Base-by-base conservation (phyloP, 129 eudicot species). In the Flaveria linearis region DNA sequence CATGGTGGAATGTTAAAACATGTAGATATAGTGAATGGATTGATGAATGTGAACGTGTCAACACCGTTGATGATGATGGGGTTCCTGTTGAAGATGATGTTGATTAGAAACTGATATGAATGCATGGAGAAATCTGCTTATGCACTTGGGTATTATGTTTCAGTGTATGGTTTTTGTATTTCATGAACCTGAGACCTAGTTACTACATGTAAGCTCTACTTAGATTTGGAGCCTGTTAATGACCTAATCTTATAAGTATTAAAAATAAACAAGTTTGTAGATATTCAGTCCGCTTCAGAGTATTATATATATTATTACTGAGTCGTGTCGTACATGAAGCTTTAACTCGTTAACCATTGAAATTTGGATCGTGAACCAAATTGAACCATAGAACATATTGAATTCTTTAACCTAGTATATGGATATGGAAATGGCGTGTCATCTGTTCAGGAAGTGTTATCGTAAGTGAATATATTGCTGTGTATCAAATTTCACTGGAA, bases 11-110 rank as follows among this genome's bases (percentile, higher is more conserved):
- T 71, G 33, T 72, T 82, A 68, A 66, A 63, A 57, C 16, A 0
- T 71, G 74, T 89, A 91, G 97, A 84, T 93, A 93, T 64, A 93
- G 98, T n/a, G 98, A 93, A 76, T 93, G 98, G 98, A 93, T 93
- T 63, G 98, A 93, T 62, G 98, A 93, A 78, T 93, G 98, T 75
- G 96, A 93, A 70, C 88, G 92, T 36, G 97, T 93, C 52, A 93
- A 93, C 85, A 85, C 81, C 60, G 62, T 76, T 74, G 98, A 90
- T 75, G 98, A 93, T 63, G 98, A 93, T 53, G 97, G 85, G n/a
- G 90, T 62, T 9, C 83, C 85, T 7, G 80, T 72, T 82, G 86
- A 77, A 33, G 86, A 82, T 73, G 85, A 82, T 41, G 72, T 46
- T 18, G 81, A 53, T 57, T 80, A 83, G 83, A 69, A 64, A n/a